These are phyloP conservation scores for Kodamaea laetipori DNA, from an alignment of 805 yeast species.

Conservation along the genomic window DNA sequence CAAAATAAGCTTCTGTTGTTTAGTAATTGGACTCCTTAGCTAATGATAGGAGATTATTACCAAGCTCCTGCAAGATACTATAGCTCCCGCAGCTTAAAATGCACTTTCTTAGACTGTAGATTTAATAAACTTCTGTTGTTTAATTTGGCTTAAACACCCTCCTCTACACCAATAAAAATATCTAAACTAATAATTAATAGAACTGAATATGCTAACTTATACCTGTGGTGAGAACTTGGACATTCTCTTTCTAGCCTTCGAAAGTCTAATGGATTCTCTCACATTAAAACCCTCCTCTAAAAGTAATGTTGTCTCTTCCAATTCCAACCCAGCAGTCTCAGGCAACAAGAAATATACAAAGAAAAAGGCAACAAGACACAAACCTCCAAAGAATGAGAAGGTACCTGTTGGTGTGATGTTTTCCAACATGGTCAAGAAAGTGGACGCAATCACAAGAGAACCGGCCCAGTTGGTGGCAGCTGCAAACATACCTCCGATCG, in stretches of 20 bases:
- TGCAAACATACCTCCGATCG: slow-evolving; percentile 86
- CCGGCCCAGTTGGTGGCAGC: slow-evolving; percentile 97
- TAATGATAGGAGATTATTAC: too few relatives aligned
- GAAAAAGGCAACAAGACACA: slow-evolving; percentile 69
- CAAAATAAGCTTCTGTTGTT: too few relatives aligned
- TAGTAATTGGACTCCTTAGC: too few relatives aligned
- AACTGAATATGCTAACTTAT: not conserved
- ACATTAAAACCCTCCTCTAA: slow-evolving; percentile 86
- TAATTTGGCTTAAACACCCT: slow-evolving; percentile 7
- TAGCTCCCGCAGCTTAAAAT: too few relatives aligned
- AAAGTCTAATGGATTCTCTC: slow-evolving; percentile 46
- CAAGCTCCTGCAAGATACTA: too few relatives aligned
- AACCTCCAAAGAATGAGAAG: slow-evolving; percentile 83
- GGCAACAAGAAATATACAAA: slow-evolving; percentile 87
- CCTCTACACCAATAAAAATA: too few relatives aligned
- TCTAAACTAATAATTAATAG: not conserved
- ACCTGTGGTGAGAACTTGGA: slow-evolving; percentile 9
- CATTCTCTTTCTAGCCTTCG: slow-evolving; percentile 31
- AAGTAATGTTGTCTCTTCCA: slow-evolving; percentile 87
- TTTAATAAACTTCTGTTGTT: too few relatives aligned
- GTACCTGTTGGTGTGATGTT: slow-evolving; percentile 95
- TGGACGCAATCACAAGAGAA: slow-evolving; percentile 83
- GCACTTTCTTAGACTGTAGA: too few relatives aligned
- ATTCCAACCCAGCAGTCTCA: slow-evolving; percentile 83
- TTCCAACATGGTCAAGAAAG: slow-evolving; percentile 91